Evolutionary conservation across 176 grass and related monocot genomes (phyloP).

Genomic region (Zea luxurians): DNA sequence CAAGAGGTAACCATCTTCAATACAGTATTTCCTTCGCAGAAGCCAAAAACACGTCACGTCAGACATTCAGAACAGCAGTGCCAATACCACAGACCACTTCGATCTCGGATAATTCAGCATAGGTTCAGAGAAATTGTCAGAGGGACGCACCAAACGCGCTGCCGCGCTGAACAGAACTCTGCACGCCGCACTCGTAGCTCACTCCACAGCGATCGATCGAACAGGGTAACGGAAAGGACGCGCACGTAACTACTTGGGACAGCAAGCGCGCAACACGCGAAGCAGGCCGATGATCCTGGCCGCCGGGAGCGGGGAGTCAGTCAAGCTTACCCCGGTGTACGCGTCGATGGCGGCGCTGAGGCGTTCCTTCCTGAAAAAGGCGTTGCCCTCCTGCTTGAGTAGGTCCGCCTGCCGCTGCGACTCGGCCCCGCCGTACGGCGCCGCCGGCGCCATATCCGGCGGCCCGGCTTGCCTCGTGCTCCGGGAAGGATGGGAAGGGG

Average conservation of each 20-base stretch:
- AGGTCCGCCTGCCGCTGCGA: slow-evolving; percentile 69
- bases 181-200: background rate
- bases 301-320: background rate
- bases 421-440: slow-evolving; percentile 24
- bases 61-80: background rate
- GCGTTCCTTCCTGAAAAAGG: slow-evolving; percentile 77
- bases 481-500: background rate
- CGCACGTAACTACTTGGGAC: background rate
- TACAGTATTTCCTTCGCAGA: background rate
- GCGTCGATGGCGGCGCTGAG: slow-evolving; percentile 90
- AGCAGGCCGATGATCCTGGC: background rate
- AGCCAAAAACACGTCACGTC: background rate
- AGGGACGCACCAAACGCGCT: background rate
- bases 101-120: background rate
- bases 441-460: slow-evolving; percentile 57
- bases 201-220: background rate
- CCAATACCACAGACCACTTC: background rate
- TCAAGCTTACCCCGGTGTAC: slow-evolving; percentile 65
- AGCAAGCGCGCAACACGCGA: too few relatives aligned
- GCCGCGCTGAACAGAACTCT: background rate
- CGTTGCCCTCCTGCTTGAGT: slow-evolving; percentile 77
- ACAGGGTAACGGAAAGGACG: background rate
- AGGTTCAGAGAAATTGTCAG: background rate
- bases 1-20: background rate
- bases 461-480: background rate